Conservation (phyloP, 1,284 basidiomycete species). For the Boletellus deceptivus region DNA sequence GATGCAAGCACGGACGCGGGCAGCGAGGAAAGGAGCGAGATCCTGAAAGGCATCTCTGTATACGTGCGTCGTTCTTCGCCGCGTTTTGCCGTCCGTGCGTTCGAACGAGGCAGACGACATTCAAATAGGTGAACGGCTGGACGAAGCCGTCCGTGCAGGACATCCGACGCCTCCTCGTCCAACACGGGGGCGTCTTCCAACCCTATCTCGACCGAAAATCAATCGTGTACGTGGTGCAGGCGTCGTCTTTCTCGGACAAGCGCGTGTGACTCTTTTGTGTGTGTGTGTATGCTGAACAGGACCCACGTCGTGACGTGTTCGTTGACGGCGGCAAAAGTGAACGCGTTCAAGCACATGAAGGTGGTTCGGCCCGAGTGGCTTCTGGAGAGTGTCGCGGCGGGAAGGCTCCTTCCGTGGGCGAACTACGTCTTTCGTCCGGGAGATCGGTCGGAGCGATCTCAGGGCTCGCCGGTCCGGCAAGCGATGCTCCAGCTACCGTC, state of each 20-base stretch:
- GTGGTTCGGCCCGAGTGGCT: constrained; percentile 90
- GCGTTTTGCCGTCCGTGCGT: no score
- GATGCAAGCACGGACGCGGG: constrained; percentile 21
- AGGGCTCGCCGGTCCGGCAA: constrained; percentile 43
- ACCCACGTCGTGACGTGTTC: constrained; percentile 91
- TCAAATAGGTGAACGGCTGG: constrained; percentile 61
- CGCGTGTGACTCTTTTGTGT: constrained; percentile 3
- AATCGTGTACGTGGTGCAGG: constrained; percentile 55
- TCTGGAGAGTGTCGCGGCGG: constrained; percentile 66
- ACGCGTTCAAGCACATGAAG: constrained; percentile 87
- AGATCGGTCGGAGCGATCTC: constrained; percentile 46
- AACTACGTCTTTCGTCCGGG: constrained; percentile 57
- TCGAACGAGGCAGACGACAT: no score
- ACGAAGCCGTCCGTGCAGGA: constrained; percentile 88
- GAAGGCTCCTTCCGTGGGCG: constrained; percentile 74
- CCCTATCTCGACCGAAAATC: constrained; percentile 82
- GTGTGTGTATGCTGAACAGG: no score
- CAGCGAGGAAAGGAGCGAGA: constrained; percentile 38
- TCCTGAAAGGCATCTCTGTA: constrained; percentile 74
- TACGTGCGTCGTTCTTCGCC: constrained; percentile 76
- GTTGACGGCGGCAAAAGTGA: constrained; percentile 85
- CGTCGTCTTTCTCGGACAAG: neutral
- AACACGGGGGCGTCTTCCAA: constrained; percentile 82
- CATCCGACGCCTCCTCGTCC: constrained; percentile 75
- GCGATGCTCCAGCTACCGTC: constrained; percentile 12